These are phyloP conservation scores for Sporopachydermia cereana DNA, from an alignment of 1,139 yeast genomes.

Conservation along the genomic window DNA sequence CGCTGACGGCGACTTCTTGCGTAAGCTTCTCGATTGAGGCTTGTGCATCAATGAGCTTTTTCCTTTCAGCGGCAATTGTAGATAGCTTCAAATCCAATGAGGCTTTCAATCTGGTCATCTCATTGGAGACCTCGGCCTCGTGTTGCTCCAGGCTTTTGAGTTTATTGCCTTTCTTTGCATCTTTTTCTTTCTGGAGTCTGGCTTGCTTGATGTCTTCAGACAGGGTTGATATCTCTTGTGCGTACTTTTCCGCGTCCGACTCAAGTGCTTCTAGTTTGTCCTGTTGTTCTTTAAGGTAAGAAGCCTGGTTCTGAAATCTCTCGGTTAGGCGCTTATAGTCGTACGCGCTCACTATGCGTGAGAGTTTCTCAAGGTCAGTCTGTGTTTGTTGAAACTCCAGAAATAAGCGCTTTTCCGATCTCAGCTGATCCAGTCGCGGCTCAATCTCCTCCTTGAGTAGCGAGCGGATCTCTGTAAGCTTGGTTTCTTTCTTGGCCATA, in stretches of 20 bases:
- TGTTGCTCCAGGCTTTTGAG: constrained; percentile 47
- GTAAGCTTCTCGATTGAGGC: constrained; percentile 8
- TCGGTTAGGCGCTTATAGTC: constrained; percentile 43
- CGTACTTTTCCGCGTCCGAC: constrained; percentile 32
- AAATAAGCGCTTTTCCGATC: constrained; percentile 71
- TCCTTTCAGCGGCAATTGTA: constrained; percentile 40
- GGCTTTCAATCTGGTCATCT: constrained; percentile 57
- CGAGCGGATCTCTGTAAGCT: constrained; percentile 64
- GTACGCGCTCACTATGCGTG: constrained; percentile 67
- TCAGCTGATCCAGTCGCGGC: constrained; percentile 75
- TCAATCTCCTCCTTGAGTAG: constrained; percentile 79
- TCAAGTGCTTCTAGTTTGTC: constrained; percentile 28
- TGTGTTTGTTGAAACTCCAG: constrained; percentile 81
- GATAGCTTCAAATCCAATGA: constrained; percentile 45
- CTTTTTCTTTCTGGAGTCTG: constrained; percentile 42
- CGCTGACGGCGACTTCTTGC: constrained; percentile 10
- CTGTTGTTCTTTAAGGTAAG: constrained; percentile 26
- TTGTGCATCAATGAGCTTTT: constrained; percentile 10
- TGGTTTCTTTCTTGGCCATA: constrained; percentile 82
- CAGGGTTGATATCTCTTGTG: constrained; percentile 45
- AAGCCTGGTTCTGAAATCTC: constrained; percentile 31
- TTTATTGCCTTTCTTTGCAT: constrained; percentile 49
- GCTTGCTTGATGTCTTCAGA: constrained; percentile 50
- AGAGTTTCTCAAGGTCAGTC: constrained; percentile 63
- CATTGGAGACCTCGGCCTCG: constrained; percentile 52